Evolutionary conservation across 2,329 filamentous ascomycete genomes (phyloP).

Genomic region (Raffaelea arxii): DNA sequence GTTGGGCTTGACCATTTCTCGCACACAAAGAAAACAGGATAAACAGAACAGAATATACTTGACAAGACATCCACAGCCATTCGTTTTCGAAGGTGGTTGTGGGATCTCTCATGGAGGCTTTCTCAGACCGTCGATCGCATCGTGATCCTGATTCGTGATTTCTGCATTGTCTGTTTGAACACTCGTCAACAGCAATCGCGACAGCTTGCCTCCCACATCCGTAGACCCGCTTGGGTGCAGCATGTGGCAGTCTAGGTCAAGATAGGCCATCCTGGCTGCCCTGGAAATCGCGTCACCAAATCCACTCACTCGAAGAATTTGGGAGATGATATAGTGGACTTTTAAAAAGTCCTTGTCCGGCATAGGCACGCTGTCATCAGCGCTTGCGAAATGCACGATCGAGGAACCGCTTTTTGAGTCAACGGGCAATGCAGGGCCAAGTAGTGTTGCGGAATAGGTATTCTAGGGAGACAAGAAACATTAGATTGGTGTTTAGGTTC

Average conservation of each 20-base stretch:
- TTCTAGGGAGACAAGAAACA: neutral
- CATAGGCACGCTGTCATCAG: neutral
- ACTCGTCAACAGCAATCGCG: neutral
- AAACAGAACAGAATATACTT: no score
- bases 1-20: no score
- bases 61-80: no score
- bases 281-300: neutral
- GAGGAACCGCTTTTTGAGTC: neutral
- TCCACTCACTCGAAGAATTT: conserved; percentile 5
- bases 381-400: neutral
- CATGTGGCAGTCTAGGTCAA: neutral
- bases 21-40: no score
- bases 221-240: neutral
- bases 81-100: no score
- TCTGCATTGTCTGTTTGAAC: neutral
- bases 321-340: neutral
- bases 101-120: no score
- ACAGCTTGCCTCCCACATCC: neutral
- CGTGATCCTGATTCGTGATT: no score
- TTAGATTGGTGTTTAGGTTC: neutral
- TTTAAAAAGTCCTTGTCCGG: conserved; percentile 2
- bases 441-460: neutral
- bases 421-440: neutral
- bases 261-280: neutral
- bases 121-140: no score